Evolutionary conservation across 208 protist genomes (phyloP).

Genomic region (Leishmania gerbilli): DNA sequence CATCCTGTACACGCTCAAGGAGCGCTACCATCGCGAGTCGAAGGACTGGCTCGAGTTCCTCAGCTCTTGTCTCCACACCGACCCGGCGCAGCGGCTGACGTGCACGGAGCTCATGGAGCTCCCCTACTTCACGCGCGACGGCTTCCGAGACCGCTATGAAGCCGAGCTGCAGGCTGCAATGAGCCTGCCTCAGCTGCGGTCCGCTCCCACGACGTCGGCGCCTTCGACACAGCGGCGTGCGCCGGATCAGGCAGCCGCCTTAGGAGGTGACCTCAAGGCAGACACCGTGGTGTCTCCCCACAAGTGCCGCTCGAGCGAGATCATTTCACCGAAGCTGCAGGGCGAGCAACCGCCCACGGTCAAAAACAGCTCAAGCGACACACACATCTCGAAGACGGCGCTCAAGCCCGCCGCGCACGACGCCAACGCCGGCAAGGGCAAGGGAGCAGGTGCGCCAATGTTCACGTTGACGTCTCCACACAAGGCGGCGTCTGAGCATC

Average conservation of each 20-base stretch:
- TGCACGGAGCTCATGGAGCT: slow-evolving; percentile 82
- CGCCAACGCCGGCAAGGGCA: background rate
- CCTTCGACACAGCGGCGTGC: slow-evolving; percentile 17
- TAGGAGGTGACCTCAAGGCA: background rate
- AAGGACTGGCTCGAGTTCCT: slow-evolving; percentile 85
- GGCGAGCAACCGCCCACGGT: background rate
- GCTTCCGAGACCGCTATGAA: slow-evolving; percentile 82
- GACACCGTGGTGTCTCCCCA: background rate
- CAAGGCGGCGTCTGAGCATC: background rate
- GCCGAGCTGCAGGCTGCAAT: slow-evolving; percentile 55
- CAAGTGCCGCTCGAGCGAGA: background rate
- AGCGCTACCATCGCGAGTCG: slow-evolving; percentile 65
- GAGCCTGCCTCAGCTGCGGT: slow-evolving; percentile 25
- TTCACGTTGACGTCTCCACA: background rate
- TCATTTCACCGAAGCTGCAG: background rate
- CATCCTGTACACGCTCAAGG: slow-evolving; percentile 63
- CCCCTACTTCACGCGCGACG: slow-evolving; percentile 82
- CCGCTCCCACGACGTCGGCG: slow-evolving; percentile 14
- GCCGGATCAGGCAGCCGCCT: background rate
- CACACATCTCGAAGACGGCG: background rate
- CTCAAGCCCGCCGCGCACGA: background rate
- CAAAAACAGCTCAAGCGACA: background rate
- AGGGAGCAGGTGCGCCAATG: background rate
- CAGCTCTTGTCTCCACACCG: slow-evolving; percentile 70
- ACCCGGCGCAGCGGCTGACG: slow-evolving; percentile 79